Conservation (phyloP, 495 filamentous ascomycete genomes). For the Sabuloglossum arenarium region DNA sequence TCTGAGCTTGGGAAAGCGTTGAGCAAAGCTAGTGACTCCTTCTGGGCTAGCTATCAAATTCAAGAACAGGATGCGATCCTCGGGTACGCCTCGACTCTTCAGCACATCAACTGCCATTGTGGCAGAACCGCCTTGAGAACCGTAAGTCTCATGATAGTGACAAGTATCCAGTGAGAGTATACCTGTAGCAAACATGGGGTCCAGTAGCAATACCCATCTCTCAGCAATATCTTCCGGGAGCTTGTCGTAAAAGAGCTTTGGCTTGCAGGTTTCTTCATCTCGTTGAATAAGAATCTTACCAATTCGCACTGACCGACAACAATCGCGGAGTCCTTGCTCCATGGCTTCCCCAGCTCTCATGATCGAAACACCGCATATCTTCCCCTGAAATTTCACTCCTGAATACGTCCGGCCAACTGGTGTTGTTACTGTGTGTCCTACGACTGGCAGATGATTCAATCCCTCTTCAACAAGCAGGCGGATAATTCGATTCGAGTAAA, state of each 20-base stretch:
- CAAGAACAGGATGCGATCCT: slow-evolving; percentile 85
- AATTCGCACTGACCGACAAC: slow-evolving; percentile 87
- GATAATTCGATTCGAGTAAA: slow-evolving; percentile 97
- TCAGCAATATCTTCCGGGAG: slow-evolving; percentile 81
- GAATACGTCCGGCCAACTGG: slow-evolving; percentile 77
- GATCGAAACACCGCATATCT: slow-evolving; percentile 95
- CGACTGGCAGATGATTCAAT: slow-evolving; percentile 83
- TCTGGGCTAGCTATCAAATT: slow-evolving; percentile 92
- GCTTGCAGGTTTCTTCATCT: slow-evolving; percentile 83
- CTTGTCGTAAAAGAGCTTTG: slow-evolving; percentile 92
- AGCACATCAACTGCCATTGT: slow-evolving; percentile 91
- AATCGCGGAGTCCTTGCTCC: slow-evolving; percentile 92
- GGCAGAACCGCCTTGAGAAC: slow-evolving; percentile 58
- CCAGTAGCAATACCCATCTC: slow-evolving; percentile 84
- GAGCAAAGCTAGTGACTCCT: slow-evolving; percentile 72
- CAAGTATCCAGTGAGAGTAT: slow-evolving; percentile 11
- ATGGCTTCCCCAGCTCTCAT: slow-evolving; percentile 97
- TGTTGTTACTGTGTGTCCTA: slow-evolving; percentile 71
- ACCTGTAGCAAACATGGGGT: slow-evolving; percentile 98
- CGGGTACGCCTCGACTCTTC: slow-evolving; percentile 72
- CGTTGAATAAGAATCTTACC: slow-evolving; percentile 96
- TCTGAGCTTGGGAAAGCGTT: slow-evolving; percentile 76
- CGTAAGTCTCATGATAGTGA: neutral
- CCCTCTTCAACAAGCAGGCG: slow-evolving; percentile 95
- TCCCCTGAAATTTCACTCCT: slow-evolving; percentile 87